These are phyloP conservation scores for Pistacia atlantica DNA, from an alignment of 345 rosid species.

Conservation along the genomic window DNA sequence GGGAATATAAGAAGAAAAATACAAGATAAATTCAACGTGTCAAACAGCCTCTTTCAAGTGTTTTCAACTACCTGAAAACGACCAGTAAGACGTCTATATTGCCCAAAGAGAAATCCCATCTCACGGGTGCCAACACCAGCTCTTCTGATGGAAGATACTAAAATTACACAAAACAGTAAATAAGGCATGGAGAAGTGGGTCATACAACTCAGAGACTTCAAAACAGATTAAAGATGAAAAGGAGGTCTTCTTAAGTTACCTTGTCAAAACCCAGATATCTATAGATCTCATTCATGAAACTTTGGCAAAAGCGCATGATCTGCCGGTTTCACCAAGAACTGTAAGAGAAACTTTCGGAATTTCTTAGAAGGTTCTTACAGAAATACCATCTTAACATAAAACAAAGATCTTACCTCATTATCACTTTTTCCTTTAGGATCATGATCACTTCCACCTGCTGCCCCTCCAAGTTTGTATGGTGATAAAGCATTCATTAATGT, in stretches of 20 bases:
- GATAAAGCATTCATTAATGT: conserved; percentile 90
- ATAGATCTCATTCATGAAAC: no score
- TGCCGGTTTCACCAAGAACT: conserved; percentile 46
- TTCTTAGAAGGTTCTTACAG: conserved; percentile 22
- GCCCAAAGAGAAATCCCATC: conserved; percentile 94
- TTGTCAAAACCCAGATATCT: no score
- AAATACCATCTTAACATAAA: conserved; percentile 15
- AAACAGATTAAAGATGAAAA: no score
- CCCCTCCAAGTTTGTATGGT: conserved; percentile 97
- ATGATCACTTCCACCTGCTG: conserved; percentile 99
- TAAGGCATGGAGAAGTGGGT: no score
- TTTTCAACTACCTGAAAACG: no score
- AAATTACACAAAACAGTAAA: no score
- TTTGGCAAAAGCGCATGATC: conserved; percentile 55
- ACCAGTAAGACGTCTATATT: conserved; percentile 57
- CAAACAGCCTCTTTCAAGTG: no score
- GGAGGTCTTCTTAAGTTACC: no score
- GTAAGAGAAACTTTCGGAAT: conserved; percentile 28
- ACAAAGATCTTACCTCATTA: conserved; percentile 65
- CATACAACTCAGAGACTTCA: no score
- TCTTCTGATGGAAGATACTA: no score
- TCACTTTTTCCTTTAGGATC: conserved; percentile 99
- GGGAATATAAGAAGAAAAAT: no score
- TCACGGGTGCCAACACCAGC: conserved; percentile 81
- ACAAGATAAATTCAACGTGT: no score